A percentile compares a stretch with the other conserved stretches of the same genome.
These are phyloP conservation scores for Debaryomyces fabryi DNA, from an alignment of 1,139 yeast genomes.

Conservation along the genomic window DNA sequence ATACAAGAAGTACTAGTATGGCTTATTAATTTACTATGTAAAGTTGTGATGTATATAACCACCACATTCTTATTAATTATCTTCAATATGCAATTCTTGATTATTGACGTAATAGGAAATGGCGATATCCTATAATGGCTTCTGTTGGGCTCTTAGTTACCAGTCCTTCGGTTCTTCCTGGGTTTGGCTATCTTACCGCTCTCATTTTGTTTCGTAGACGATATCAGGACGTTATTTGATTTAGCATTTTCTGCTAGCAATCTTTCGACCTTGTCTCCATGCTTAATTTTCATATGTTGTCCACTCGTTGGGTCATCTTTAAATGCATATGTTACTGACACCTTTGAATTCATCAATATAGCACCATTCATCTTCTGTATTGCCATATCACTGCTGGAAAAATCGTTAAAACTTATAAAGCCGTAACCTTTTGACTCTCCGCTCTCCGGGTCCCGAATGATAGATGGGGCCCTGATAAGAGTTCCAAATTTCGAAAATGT, in stretches of 20 bases:
- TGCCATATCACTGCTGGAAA: slow-evolving; percentile 73
- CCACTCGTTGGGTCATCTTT: slow-evolving; percentile 54
- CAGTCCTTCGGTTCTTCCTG: neutral
- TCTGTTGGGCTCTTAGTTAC: neutral
- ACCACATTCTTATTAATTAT: neutral
- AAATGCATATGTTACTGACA: slow-evolving; percentile 70
- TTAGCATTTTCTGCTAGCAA: slow-evolving; percentile 69
- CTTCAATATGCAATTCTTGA: neutral
- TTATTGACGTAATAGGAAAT: neutral
- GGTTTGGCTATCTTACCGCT: slow-evolving; percentile 8
- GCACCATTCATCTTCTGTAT: slow-evolving; percentile 70
- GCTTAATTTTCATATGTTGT: slow-evolving; percentile 51
- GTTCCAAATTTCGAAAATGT: slow-evolving; percentile 76
- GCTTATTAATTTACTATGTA: neutral
- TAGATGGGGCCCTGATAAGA: slow-evolving; percentile 52
- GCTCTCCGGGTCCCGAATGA: slow-evolving; percentile 51
- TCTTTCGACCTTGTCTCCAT: slow-evolving; percentile 84
- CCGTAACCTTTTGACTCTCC: slow-evolving; percentile 68
- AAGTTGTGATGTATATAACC: neutral
- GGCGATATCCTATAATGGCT: neutral
- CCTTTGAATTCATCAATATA: slow-evolving; percentile 65
- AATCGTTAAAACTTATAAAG: slow-evolving; percentile 59
- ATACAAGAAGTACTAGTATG: neutral
- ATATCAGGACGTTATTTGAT: slow-evolving; percentile 26
- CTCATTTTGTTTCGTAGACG: neutral